Percentiles rank a stretch among this genome's conserved stretches.
phyloP scores from a whole-genome alignment of 2,329 filamentous ascomycete species.

The Mycosphaerella arachidis region DNA sequence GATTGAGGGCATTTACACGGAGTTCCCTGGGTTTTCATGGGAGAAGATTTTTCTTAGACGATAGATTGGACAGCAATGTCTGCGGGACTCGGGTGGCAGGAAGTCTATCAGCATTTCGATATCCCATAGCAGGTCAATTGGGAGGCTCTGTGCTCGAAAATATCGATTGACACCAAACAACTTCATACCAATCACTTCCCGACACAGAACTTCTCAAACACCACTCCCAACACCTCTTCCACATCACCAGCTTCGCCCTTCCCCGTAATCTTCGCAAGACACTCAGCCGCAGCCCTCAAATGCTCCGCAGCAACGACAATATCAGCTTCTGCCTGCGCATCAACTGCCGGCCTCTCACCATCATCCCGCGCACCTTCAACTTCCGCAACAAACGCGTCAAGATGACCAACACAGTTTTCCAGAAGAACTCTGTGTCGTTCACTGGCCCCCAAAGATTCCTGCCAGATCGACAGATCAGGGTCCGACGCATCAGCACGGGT shows the following conservation, averaged over 20 bases:
- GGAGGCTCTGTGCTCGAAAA: slow-evolving; percentile 1
- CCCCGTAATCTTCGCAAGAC: slow-evolving; percentile 82
- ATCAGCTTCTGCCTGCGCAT: slow-evolving; percentile 57
- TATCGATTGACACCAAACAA: background rate
- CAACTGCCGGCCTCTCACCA: slow-evolving; percentile 6
- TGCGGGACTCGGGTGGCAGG: background rate
- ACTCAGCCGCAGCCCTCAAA: slow-evolving; percentile 72
- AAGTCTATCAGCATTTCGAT: background rate
- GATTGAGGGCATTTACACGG: slow-evolving; percentile 8
- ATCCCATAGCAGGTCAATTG: slow-evolving; percentile 1
- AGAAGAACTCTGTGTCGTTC: slow-evolving; percentile 83
- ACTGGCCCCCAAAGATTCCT: slow-evolving; percentile 84
- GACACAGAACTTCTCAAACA: slow-evolving; percentile 78
- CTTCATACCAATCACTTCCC: slow-evolving; percentile 31
- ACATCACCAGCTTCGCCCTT: slow-evolving; percentile 81
- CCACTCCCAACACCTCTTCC: slow-evolving; percentile 90
- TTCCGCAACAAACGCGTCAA: slow-evolving; percentile 68
- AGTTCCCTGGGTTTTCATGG: background rate
- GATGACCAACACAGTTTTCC: slow-evolving; percentile 63
- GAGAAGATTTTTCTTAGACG: background rate
- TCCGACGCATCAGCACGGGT: slow-evolving; percentile 36
- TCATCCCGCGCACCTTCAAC: slow-evolving; percentile 32
- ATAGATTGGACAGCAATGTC: slow-evolving; percentile 2
- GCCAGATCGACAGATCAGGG: slow-evolving; percentile 62
- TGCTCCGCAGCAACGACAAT: slow-evolving; percentile 88